Percentiles rank a stretch among this genome's conserved stretches.
Evolutionary conservation across 2,329 filamentous ascomycete species (phyloP).

Genomic region (Hypoxylon sp.): DNA sequence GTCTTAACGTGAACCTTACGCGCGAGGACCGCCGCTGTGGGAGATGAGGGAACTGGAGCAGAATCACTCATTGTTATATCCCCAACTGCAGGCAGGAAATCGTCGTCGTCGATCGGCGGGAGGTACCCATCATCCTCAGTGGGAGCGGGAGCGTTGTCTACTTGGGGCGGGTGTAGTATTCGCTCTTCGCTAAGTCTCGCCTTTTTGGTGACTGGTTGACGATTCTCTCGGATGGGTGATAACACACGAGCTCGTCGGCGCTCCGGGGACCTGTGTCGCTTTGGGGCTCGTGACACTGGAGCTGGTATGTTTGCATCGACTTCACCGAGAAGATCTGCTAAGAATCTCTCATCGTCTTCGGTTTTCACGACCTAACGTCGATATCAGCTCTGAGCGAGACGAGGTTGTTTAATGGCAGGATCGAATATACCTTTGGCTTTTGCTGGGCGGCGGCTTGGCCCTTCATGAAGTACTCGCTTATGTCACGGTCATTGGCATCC

Average conservation of each 20-base stretch:
- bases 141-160: slow-evolving; percentile 64
- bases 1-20: slow-evolving; percentile 72
- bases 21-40: slow-evolving; percentile 82
- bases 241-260: slow-evolving; percentile 84
- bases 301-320: slow-evolving; percentile 81
- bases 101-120: slow-evolving; percentile 75
- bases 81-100: slow-evolving; percentile 57
- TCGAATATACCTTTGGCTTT: slow-evolving; percentile 80
- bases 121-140: slow-evolving; percentile 72
- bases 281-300: slow-evolving; percentile 69
- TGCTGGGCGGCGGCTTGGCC: slow-evolving; percentile 75
- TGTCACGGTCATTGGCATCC: slow-evolving; percentile 90
- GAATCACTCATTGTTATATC: slow-evolving; percentile 87
- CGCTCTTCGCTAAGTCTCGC: slow-evolving; percentile 67
- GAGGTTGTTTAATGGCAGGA: slow-evolving; percentile 27
- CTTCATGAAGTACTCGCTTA: slow-evolving; percentile 93
- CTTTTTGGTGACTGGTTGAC: slow-evolving; percentile 69
- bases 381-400: slow-evolving; percentile 30
- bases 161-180: slow-evolving; percentile 63
- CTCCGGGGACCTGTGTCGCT: slow-evolving; percentile 78
- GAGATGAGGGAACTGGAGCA: slow-evolving; percentile 80
- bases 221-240: slow-evolving; percentile 77
- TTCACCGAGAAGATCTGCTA: slow-evolving; percentile 86
- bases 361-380: slow-evolving; percentile 76
- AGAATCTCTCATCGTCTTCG: slow-evolving; percentile 89